phyloP scores from a whole-genome alignment of 2,329 filamentous ascomycete species.

The Hymenoscyphus fraxineus region DNA sequence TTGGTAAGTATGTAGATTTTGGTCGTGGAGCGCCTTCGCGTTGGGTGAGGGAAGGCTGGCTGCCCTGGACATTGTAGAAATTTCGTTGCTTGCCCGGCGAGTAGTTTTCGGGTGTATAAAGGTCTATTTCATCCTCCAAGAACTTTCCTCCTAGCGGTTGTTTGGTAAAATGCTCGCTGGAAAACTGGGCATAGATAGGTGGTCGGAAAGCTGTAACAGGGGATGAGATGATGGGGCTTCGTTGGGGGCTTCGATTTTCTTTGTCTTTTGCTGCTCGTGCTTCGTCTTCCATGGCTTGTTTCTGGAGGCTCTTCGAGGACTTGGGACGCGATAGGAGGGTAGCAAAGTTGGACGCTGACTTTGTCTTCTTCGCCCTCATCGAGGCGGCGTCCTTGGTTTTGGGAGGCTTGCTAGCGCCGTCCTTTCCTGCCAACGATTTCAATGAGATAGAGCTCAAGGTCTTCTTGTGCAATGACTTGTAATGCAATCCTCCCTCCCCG shows the following conservation, averaged over 20 bases:
- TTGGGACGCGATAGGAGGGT: constrained; percentile 71
- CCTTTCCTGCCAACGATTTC: constrained; percentile 41
- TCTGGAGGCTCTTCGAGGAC: constrained; percentile 64
- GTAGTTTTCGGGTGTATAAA: constrained; percentile 33
- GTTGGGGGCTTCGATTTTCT: constrained; percentile 74
- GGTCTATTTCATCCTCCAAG: constrained; percentile 35
- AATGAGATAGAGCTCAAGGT: constrained; percentile 43
- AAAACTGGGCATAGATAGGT: constrained; percentile 80
- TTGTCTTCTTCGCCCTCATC: constrained; percentile 70
- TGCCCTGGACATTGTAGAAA: constrained; percentile 27
- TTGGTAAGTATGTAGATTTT: constrained; percentile 34
- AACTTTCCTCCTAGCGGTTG: constrained; percentile 39
- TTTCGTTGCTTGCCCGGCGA: constrained; percentile 32
- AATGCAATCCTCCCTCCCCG: constrained; percentile 31
- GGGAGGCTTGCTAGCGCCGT: constrained; percentile 30
- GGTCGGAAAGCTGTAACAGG: constrained; percentile 41
- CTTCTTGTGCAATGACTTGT: constrained; percentile 43
- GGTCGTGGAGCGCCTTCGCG: constrained; percentile 27
- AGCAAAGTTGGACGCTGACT: constrained; percentile 79
- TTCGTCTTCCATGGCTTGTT: constrained; percentile 48
- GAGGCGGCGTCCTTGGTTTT: constrained; percentile 43
- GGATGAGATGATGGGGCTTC: constrained; percentile 42
- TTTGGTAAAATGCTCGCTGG: constrained; percentile 37
- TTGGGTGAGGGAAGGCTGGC: constrained; percentile 27
- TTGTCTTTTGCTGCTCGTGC: constrained; percentile 62